These are phyloP conservation scores for Solanum hybrid DNA, from an alignment of 305 asterid species.

Conservation along the genomic window DNA sequence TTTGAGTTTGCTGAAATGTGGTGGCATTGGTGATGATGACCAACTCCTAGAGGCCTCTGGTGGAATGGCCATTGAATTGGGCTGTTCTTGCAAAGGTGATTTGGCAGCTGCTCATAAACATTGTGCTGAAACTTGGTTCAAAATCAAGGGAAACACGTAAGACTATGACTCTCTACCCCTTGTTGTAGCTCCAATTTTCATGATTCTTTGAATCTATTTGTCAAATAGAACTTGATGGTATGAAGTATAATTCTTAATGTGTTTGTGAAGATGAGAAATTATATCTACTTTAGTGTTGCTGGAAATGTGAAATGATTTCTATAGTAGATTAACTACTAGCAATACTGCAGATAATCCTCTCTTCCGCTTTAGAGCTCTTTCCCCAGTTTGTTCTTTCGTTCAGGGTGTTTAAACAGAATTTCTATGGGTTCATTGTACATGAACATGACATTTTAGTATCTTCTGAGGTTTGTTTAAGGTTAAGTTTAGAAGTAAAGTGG, in stretches of 20 bases:
- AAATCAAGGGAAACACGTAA: constrained; percentile 44
- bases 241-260: neutral
- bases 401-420: neutral
- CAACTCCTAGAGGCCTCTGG: constrained; percentile 12
- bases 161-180: neutral
- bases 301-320: neutral
- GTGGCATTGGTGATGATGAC: constrained; percentile 14
- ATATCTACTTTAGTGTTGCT: neutral
- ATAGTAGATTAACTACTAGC: neutral
- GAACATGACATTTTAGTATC: neutral
- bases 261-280: neutral
- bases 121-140: constrained; percentile 53
- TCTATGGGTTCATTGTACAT: neutral
- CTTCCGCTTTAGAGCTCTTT: neutral
- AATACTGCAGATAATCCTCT: neutral
- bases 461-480: neutral
- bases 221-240: neutral
- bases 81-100: constrained; percentile 46
- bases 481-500: neutral
- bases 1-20: constrained; percentile 22
- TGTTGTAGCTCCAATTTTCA: neutral
- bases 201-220: neutral
- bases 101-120: constrained; percentile 47
- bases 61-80: constrained; percentile 29
- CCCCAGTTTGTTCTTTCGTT: neutral